Evolutionary conservation across 2,329 filamentous ascomycete genomes (phyloP).

Genomic region (Conoideocrella luteorostrata): DNA sequence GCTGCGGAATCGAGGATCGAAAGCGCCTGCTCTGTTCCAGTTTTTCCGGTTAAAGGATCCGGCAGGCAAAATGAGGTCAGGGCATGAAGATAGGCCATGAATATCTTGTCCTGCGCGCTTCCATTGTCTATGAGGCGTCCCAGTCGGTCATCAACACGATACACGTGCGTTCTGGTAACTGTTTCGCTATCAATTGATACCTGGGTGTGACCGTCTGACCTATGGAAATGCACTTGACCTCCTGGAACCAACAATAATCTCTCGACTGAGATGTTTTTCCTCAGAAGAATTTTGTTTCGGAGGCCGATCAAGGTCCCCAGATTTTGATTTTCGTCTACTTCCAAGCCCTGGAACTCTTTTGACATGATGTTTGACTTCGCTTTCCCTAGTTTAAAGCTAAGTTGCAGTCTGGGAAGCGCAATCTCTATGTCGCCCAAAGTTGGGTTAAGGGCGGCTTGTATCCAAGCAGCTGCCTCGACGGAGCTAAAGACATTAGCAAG

Average conservation of each 20-base stretch:
- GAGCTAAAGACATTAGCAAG: neutral
- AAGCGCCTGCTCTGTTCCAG: conserved; percentile 50
- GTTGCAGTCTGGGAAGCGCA: conserved; percentile 37
- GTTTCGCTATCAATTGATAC: conserved; percentile 26
- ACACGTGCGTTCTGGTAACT: conserved; percentile 29
- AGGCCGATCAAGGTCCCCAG: conserved; percentile 44
- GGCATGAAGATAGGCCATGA: conserved; percentile 46
- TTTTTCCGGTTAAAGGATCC: conserved; percentile 40
- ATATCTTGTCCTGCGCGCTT: conserved; percentile 44
- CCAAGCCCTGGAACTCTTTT: conserved; percentile 42
- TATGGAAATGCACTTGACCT: conserved; percentile 17
- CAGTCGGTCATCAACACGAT: conserved; percentile 41
- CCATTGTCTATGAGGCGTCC: conserved; percentile 44
- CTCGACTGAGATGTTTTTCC: conserved; percentile 6
- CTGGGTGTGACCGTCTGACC: conserved; percentile 20
- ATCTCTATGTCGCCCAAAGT: conserved; percentile 23
- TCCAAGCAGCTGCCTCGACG: conserved; percentile 1
- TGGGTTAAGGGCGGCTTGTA: neutral
- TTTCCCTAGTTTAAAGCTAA: conserved; percentile 36
- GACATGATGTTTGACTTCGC: conserved; percentile 28
- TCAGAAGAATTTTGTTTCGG: conserved; percentile 38
- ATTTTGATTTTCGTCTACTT: conserved; percentile 30
- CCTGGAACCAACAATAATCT: conserved; percentile 33
- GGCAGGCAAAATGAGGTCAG: conserved; percentile 46
- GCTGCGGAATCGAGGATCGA: conserved; percentile 41